Evolutionary conservation across 805 yeast genomes (phyloP).

Genomic region (Saturnispora quitensis): DNA sequence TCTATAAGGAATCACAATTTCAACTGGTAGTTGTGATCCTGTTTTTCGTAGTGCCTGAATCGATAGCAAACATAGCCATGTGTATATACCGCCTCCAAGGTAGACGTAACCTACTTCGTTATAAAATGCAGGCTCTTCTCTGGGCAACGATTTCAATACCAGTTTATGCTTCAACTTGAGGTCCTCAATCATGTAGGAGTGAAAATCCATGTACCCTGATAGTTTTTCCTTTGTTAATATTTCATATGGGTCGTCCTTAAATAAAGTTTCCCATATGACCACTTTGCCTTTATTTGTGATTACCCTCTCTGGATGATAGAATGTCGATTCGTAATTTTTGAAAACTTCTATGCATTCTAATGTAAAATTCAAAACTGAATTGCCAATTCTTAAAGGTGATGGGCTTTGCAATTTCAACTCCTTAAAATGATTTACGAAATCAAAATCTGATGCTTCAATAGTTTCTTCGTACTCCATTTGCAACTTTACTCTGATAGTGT

Average conservation of each 20-base stretch:
- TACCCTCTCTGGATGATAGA: slow-evolving; percentile 17
- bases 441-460: slow-evolving; percentile 5
- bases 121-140: slow-evolving; percentile 20
- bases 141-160: slow-evolving; percentile 39
- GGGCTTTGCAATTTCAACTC: neutral
- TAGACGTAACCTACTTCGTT: slow-evolving; percentile 29
- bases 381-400: neutral
- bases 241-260: slow-evolving; percentile 14
- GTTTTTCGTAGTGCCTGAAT: slow-evolving; percentile 33
- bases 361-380: slow-evolving; percentile 10
- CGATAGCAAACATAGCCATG: slow-evolving; percentile 33
- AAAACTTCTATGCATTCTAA: slow-evolving; percentile 10
- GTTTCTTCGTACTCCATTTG: slow-evolving; percentile 11
- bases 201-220: slow-evolving; percentile 18
- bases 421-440: slow-evolving; percentile 6
- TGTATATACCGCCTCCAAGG: slow-evolving; percentile 36
- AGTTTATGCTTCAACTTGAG: slow-evolving; percentile 39
- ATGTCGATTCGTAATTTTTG: slow-evolving; percentile 6
- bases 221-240: slow-evolving; percentile 7
- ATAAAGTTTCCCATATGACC: slow-evolving; percentile 17
- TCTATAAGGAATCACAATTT: slow-evolving; percentile 15
- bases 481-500: neutral
- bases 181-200: slow-evolving; percentile 34
- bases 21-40: slow-evolving; percentile 33
- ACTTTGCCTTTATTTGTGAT: slow-evolving; percentile 17